Percentiles rank a stretch among this genome's conserved stretches.
Conservation (phyloP, 768 basidiomycete species). For the Xerocomellus intermedius region DNA sequence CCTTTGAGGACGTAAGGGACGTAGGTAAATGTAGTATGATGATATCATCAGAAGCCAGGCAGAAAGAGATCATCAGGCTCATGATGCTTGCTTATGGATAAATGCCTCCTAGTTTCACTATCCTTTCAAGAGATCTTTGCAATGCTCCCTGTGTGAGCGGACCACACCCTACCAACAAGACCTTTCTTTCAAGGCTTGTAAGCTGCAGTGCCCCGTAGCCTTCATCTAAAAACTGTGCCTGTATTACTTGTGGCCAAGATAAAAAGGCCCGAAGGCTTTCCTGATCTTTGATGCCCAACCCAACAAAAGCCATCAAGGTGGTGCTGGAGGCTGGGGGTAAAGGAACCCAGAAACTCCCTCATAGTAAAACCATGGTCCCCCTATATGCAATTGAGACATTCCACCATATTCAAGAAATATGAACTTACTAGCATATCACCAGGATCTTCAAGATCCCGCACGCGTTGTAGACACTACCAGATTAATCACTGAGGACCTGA, state of each 20-base stretch:
- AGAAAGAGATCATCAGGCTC: neutral
- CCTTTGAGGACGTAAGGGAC: slow-evolving; percentile 2
- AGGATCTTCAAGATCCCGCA: neutral
- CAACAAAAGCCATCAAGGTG: slow-evolving; percentile 16
- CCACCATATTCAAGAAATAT: neutral
- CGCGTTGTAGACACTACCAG: neutral
- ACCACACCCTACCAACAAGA: slow-evolving; percentile 14
- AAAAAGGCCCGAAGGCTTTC: slow-evolving; percentile 23
- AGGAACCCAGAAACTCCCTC: slow-evolving; percentile 19
- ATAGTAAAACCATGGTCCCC: neutral
- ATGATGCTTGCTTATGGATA: neutral
- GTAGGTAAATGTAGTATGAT: slow-evolving; percentile 1
- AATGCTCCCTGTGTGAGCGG: slow-evolving; percentile 3
- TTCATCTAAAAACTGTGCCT: slow-evolving; percentile 19
- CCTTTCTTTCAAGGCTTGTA: slow-evolving; percentile 22
- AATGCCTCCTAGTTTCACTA: neutral
- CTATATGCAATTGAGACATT: slow-evolving; percentile 1
- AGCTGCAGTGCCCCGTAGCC: slow-evolving; percentile 8
- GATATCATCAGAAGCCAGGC: neutral
- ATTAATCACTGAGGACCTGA: neutral
- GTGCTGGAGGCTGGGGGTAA: slow-evolving; percentile 22
- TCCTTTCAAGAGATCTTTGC: neutral
- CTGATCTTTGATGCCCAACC: slow-evolving; percentile 24
- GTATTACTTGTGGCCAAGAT: slow-evolving; percentile 18
- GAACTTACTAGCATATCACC: neutral